Conservation (phyloP, 2,329 filamentous ascomycete genomes). For the Stachybotrys elegans region DNA sequence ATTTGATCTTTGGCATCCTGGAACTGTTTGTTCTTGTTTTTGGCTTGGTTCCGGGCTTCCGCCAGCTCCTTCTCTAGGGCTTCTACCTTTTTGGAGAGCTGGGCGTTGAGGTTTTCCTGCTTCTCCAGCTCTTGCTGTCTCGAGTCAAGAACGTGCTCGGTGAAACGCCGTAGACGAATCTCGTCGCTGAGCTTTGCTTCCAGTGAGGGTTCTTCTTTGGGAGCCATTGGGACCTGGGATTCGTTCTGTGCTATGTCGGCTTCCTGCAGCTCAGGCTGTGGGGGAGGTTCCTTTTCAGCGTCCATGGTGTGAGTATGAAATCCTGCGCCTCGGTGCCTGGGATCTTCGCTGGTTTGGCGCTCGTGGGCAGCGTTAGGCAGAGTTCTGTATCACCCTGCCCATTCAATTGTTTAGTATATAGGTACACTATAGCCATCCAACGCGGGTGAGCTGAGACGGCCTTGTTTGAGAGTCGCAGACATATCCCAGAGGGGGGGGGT, state of each 20-base stretch:
- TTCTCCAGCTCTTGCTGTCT: constrained; percentile 28
- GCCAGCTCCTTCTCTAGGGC: constrained; percentile 23
- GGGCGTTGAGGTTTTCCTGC: constrained; percentile 22
- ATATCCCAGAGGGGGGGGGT: too few relatives aligned
- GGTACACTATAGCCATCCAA: too few relatives aligned
- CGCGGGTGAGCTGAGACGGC: too few relatives aligned
- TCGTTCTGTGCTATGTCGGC: constrained; percentile 5
- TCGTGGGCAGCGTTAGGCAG: too few relatives aligned
- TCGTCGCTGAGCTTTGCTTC: constrained; percentile 24
- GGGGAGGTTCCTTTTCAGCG: constrained; percentile 4
- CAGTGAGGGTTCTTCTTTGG: constrained; percentile 11
- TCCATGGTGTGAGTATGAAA: constrained; percentile 13
- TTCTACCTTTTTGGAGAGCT: constrained; percentile 21
- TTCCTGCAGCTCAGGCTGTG: neutral
- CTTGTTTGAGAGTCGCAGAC: too few relatives aligned
- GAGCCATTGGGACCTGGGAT: constrained; percentile 7
- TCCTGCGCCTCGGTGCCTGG: neutral
- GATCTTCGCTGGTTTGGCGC: neutral
- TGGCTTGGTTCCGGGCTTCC: constrained; percentile 21
- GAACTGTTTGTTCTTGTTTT: constrained; percentile 20
- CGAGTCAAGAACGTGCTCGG: constrained; percentile 29
- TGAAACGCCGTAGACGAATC: constrained; percentile 26
- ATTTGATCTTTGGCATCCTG: constrained; percentile 26
- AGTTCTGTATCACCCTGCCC: too few relatives aligned
- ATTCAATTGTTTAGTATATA: too few relatives aligned